Conservation (phyloP, 495 filamentous ascomycete species). For the Penicillium lividum region DNA sequence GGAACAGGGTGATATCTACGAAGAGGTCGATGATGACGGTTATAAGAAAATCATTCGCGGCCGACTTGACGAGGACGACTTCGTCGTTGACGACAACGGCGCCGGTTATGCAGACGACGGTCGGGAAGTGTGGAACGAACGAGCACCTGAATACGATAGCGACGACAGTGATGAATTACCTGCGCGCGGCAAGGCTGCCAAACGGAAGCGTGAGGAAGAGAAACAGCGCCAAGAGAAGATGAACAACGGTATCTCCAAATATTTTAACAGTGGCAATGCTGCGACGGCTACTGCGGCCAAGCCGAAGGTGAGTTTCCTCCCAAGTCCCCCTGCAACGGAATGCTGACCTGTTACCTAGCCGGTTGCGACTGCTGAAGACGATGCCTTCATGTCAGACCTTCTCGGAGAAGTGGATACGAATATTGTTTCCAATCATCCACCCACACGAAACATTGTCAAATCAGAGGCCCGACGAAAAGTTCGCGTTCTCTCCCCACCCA, state of each 20-base stretch:
- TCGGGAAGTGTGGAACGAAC: conserved; percentile 92
- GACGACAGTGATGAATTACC: conserved; percentile 67
- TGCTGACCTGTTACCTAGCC: conserved; percentile 30
- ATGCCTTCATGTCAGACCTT: conserved; percentile 79
- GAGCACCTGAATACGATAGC: conserved; percentile 55
- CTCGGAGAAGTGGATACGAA: conserved; percentile 89
- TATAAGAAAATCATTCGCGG: conserved; percentile 94
- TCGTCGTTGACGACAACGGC: conserved; percentile 93
- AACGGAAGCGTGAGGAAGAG: conserved; percentile 89
- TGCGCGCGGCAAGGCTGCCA: conserved; percentile 68
- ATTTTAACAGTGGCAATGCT: conserved; percentile 74
- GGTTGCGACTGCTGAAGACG: conserved; percentile 74
- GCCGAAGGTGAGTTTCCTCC: conserved; percentile 63
- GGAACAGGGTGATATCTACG: conserved; percentile 83
- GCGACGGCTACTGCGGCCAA: conserved; percentile 65
- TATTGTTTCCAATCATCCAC: conserved; percentile 56
- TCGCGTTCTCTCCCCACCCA: conserved; percentile 75
- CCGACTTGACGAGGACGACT: conserved; percentile 91
- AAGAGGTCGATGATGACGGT: conserved; percentile 94
- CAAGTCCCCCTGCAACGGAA: not conserved
- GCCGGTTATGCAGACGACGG: conserved; percentile 96
- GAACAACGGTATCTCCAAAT: conserved; percentile 89
- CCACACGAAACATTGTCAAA: conserved; percentile 64
- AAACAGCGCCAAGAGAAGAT: conserved; percentile 80
- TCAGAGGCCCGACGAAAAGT: conserved; percentile 73